Evolutionary conservation across 1,284 basidiomycete genomes (phyloP).

Genomic region (Pholiota adiposa): DNA sequence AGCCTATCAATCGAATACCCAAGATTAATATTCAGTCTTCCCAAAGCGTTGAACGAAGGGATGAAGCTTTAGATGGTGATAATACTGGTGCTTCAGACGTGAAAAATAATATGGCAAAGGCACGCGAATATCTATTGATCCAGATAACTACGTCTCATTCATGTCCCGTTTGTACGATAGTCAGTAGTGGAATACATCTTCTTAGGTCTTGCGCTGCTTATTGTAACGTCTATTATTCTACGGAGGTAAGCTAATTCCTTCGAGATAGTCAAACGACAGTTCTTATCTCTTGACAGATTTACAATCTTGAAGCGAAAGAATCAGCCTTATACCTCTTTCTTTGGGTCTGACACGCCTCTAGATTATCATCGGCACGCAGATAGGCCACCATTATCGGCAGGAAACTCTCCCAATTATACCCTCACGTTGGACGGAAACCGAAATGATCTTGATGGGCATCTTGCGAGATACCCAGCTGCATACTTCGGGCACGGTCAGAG

Average conservation of each 20-base stretch:
- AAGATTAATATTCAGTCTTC: background rate
- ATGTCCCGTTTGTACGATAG: slow-evolving; percentile 18
- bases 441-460: slow-evolving; percentile 14
- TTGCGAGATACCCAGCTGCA: slow-evolving; percentile 16
- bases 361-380: background rate
- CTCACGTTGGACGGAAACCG: slow-evolving; percentile 3
- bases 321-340: slow-evolving; percentile 12
- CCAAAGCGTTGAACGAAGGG: background rate
- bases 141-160: background rate
- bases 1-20: no score
- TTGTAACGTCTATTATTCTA: slow-evolving; percentile 27
- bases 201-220: slow-evolving; percentile 25
- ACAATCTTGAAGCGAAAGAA: slow-evolving; percentile 8
- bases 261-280: background rate
- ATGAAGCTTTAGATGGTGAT: background rate
- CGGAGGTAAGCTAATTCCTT: slow-evolving; percentile 25
- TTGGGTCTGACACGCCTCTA: background rate
- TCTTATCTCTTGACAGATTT: slow-evolving; percentile 6
- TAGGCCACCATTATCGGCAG: slow-evolving; percentile 10
- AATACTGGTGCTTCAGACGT: background rate
- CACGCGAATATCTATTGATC: slow-evolving; percentile 5
- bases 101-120: slow-evolving; percentile 25
- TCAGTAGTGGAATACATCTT: slow-evolving; percentile 34
- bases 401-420: background rate
- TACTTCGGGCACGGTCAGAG: slow-evolving; percentile 15